These are phyloP conservation scores for Exutisphaerella laricina DNA, from an alignment of 2,329 filamentous ascomycete species.

Conservation along the genomic window DNA sequence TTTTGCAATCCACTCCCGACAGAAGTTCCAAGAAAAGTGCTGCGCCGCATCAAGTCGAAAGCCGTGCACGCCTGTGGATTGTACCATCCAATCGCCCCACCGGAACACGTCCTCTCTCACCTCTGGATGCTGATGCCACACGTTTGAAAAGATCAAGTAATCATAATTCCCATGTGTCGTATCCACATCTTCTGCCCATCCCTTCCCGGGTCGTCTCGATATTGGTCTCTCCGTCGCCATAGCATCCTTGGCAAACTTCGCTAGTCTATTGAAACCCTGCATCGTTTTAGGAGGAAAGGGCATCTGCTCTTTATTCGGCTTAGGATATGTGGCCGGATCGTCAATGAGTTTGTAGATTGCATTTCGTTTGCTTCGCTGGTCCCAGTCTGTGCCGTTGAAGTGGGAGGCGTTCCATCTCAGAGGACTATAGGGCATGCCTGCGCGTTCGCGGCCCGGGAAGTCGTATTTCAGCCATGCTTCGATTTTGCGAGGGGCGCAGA, in stretches of 20 bases:
- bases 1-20: conserved; percentile 57
- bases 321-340: conserved; percentile 29
- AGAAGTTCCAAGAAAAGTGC: conserved; percentile 64
- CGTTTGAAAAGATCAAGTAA: conserved; percentile 67
- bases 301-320: conserved; percentile 22
- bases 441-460: conserved; percentile 51
- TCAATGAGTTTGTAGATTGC: conserved; percentile 62
- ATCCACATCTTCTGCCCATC: conserved; percentile 58
- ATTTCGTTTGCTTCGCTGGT: conserved; percentile 51
- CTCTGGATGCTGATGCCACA: conserved; percentile 61
- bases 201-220: conserved; percentile 44
- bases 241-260: conserved; percentile 21
- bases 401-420: conserved; percentile 63
- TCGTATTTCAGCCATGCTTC: conserved; percentile 64
- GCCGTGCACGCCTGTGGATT: conserved; percentile 56
- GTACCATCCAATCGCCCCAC: conserved; percentile 64
- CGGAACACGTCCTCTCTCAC: conserved; percentile 59
- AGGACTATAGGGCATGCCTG: conserved; percentile 51
- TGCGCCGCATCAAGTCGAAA: conserved; percentile 68
- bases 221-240: conserved; percentile 8
- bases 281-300: conserved; percentile 11
- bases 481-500: conserved; percentile 55
- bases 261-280: conserved; percentile 21
- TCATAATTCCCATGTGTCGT: conserved; percentile 61
- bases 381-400: conserved; percentile 64